These are phyloP conservation scores for Alternaria gansuensis DNA, from an alignment of 2,329 filamentous ascomycete species.

Conservation along the genomic window DNA sequence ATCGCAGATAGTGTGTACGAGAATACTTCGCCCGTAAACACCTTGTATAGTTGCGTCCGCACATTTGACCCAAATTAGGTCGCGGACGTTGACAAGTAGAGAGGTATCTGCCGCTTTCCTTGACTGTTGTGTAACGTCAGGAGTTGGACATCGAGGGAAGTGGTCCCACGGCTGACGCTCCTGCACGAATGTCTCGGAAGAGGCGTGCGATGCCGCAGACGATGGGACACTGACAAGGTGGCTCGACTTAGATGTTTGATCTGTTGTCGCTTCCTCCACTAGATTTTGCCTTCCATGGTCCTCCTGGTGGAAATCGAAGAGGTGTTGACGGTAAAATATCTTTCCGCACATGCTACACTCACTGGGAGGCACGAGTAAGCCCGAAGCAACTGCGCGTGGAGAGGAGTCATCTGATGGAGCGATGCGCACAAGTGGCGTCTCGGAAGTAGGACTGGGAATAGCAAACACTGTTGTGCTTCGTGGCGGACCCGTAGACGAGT, in stretches of 20 bases:
- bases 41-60: not conserved
- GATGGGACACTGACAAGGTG: not conserved
- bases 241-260: not conserved
- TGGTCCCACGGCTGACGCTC: not conserved
- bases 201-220: not conserved
- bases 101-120: slow-evolving; percentile 3
- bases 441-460: not conserved
- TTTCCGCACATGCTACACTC: slow-evolving; percentile 3
- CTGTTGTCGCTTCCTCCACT: not conserved
- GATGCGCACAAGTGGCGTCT: slow-evolving; percentile 1
- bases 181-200: slow-evolving; percentile 2
- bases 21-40: slow-evolving; percentile 2
- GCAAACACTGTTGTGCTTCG: slow-evolving; percentile 2
- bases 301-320: slow-evolving; percentile 4
- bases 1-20: not conserved
- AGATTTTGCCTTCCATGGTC: not conserved
- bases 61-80: not conserved
- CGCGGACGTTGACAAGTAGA: not conserved
- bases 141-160: slow-evolving; percentile 1
- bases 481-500: slow-evolving; percentile 2
- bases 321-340: not conserved
- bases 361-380: slow-evolving; percentile 1
- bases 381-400: slow-evolving; percentile 3
- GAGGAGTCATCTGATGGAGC: not conserved
- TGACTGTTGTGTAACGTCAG: slow-evolving; percentile 2